Evolutionary conservation across 257 asterid genomes (phyloP), one percentile per base, ranked within the genome.

Genomic region (Lycium ferocissimum): DNA sequence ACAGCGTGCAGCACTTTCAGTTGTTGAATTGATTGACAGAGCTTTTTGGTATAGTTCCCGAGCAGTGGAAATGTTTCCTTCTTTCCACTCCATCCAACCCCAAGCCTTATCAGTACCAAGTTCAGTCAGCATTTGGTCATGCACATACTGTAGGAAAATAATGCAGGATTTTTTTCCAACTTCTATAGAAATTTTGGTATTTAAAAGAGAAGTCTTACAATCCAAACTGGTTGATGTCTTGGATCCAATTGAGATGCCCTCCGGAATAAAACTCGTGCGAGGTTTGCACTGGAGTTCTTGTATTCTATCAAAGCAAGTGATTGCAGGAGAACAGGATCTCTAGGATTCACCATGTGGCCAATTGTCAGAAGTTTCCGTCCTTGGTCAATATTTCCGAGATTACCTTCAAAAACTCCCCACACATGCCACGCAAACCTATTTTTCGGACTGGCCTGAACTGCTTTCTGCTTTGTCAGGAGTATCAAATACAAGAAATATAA

Each of bases 51-150:
- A 96, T 54, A 94, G 88, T 86, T 96, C 94, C 85, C 99, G 86
- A 66, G 98, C 99, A 9, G 91, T 93, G 11, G 89, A 78, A 86
- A 95, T 79, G 89, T 94, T 94, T n/a, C 99, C 99, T 89, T 96
- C 99, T 88, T 96, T 96, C 99, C 99, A 95, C 72, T 96, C 99
- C 98, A 94, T 93, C 99, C 99, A 96, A 78, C 99, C 99, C 99
- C 99, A 96, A 67, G 98, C 99, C 99, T 96, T 18, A 83, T 35
- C 84, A 76, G 49, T 35, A 56, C 9, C 85, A 84, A 72, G 37
- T 45, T 49, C 37, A 20, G 22, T 70, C 7, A 33, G 70, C 70
- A 62, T 9, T 62, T 62, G 38, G 15, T 22, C 7, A 9, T 0
- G 1, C 7, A 9, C 45, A 6, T 6, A 40, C 6, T 40, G 45